Conservation (phyloP, 2,329 filamentous ascomycete genomes). For the Cladophialophora bantiana region DNA sequence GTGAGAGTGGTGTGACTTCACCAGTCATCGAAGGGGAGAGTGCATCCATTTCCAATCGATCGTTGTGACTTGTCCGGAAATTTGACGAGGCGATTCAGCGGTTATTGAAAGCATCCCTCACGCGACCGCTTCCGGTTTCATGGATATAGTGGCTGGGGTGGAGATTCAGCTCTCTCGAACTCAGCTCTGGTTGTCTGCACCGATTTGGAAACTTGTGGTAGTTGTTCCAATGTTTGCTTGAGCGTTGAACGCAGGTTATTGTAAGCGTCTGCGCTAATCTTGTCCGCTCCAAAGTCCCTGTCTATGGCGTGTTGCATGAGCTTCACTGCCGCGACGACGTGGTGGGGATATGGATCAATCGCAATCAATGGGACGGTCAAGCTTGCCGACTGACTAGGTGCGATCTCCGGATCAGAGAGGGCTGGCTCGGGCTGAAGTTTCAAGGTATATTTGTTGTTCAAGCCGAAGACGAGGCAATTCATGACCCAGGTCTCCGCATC, state of each 20-base stretch:
- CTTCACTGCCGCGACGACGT: constrained; percentile 44
- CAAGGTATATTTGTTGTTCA: constrained; percentile 42
- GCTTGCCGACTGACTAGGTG: constrained; percentile 9
- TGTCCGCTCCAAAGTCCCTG: constrained; percentile 40
- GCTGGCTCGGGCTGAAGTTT: constrained; percentile 10
- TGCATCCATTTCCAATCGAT: neutral
- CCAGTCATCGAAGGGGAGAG: neutral
- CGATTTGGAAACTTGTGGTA: constrained; percentile 44
- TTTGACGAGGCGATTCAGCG: neutral
- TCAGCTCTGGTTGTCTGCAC: constrained; percentile 39
- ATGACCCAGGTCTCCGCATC: constrained; percentile 43
- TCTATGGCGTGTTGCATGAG: constrained; percentile 43
- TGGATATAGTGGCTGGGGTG: constrained; percentile 20
- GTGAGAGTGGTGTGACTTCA: neutral
- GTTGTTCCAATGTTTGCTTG: constrained; percentile 40
- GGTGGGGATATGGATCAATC: constrained; percentile 45
- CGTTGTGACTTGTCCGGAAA: neutral
- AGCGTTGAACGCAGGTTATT: constrained; percentile 41
- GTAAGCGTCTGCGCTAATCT: constrained; percentile 40
- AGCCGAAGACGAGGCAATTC: constrained; percentile 43
- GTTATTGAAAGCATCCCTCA: neutral
- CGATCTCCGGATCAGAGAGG: constrained; percentile 1
- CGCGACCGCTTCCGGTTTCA: neutral
- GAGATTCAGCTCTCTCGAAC: constrained; percentile 22
- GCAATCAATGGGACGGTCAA: constrained; percentile 42